Evolutionary conservation across 2,329 filamentous ascomycete species (phyloP).

Genomic region (Fusarium transvaalense): DNA sequence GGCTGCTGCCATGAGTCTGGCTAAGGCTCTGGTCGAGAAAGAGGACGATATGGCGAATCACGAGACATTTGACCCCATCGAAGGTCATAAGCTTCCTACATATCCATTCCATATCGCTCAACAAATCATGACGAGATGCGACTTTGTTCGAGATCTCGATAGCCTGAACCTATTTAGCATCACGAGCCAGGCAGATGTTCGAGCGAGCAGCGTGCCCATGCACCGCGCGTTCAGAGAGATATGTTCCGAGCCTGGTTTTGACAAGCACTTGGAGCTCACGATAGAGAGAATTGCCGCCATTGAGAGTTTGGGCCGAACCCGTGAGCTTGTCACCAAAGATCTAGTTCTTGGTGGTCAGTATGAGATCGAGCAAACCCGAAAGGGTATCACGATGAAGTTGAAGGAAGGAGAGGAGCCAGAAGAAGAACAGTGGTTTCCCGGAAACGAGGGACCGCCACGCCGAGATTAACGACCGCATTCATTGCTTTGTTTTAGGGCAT

Average conservation of each 20-base stretch:
- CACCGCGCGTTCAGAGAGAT: conserved; percentile 91
- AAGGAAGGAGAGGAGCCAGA: conserved; percentile 54
- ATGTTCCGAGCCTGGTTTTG: conserved; percentile 80
- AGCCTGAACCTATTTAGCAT: conserved; percentile 96
- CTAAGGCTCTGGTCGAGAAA: conserved; percentile 88
- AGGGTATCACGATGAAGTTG: conserved; percentile 58
- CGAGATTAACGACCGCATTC: conserved; percentile 14
- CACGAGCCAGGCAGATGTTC: conserved; percentile 85
- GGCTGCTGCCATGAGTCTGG: conserved; percentile 93
- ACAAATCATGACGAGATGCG: conserved; percentile 93
- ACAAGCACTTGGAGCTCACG: conserved; percentile 84
- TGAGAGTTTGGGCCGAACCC: conserved; percentile 91
- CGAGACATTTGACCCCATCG: conserved; percentile 73
- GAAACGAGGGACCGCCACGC: conserved; percentile 1
- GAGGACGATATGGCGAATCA: conserved; percentile 70
- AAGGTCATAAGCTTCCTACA: conserved; percentile 81
- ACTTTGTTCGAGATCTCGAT: conserved; percentile 94
- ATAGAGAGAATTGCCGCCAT: conserved; percentile 90
- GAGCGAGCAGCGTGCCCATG: conserved; percentile 96
- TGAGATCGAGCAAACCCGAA: conserved; percentile 64
- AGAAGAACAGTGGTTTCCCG: conserved; percentile 1
- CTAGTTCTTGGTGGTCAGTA: conserved; percentile 88
- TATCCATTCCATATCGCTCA: conserved; percentile 86
- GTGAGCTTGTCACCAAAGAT: conserved; percentile 95
- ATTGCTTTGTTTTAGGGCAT: neutral